Percentiles rank a stretch among this genome's conserved stretches.
Evolutionary conservation across 2,329 filamentous ascomycete species (phyloP).

Genomic region (Leptodontidium sp.): DNA sequence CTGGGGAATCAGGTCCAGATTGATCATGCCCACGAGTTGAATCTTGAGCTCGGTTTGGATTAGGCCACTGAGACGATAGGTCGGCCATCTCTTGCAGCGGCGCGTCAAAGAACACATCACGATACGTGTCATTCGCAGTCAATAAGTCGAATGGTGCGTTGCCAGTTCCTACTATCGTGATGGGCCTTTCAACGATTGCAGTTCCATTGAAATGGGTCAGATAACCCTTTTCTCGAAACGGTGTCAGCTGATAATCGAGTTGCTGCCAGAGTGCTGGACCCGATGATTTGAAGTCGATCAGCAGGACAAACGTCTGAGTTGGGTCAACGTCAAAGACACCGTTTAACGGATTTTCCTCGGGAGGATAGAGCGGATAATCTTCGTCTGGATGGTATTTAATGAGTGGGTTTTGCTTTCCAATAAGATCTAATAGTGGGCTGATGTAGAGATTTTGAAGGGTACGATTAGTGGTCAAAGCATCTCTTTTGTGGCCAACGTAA

Average conservation of each 20-base stretch:
- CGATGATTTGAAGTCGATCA: slow-evolving; percentile 74
- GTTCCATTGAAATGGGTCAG: slow-evolving; percentile 61
- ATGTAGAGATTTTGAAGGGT: slow-evolving; percentile 71
- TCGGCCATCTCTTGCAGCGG: slow-evolving; percentile 57
- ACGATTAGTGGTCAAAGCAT: slow-evolving; percentile 60
- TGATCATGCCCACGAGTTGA: neutral
- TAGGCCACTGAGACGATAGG: slow-evolving; percentile 21
- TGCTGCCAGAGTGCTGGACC: slow-evolving; percentile 59
- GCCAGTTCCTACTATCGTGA: slow-evolving; percentile 76
- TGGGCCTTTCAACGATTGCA: slow-evolving; percentile 60
- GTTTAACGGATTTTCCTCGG: no score
- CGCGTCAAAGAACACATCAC: slow-evolving; percentile 73
- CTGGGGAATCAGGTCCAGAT: neutral
- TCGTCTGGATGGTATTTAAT: slow-evolving; percentile 55
- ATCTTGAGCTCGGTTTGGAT: slow-evolving; percentile 1
- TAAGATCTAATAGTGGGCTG: slow-evolving; percentile 66
- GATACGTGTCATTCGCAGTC: slow-evolving; percentile 58
- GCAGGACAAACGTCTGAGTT: slow-evolving; percentile 63
- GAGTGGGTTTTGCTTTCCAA: slow-evolving; percentile 60
- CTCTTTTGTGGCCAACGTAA: slow-evolving; percentile 69
- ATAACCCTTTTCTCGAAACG: slow-evolving; percentile 65
- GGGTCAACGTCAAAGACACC: slow-evolving; percentile 66
- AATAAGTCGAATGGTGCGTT: slow-evolving; percentile 66
- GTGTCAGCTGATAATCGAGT: slow-evolving; percentile 62
- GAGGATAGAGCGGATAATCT: slow-evolving; percentile 37